phyloP scores from a whole-genome alignment of 257 asterid species.

The Nicotiana attenuata region DNA sequence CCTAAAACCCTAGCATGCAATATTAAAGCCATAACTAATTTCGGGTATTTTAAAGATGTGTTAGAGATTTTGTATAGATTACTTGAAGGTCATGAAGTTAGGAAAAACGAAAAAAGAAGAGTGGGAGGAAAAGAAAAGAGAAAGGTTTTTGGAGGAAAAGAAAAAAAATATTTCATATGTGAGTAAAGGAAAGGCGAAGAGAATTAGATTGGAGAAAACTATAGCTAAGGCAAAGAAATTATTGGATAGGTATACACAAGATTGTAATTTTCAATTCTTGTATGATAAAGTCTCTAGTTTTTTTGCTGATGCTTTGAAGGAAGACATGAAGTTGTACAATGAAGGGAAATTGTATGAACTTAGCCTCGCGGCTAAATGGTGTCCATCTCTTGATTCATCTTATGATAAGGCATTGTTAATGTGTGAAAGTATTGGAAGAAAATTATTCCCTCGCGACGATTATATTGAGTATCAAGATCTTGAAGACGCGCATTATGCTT shows the following conservation, averaged over 20 bases:
- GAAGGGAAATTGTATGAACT: neutral
- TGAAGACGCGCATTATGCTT: slow-evolving; percentile 5
- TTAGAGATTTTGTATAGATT: slow-evolving; percentile 28
- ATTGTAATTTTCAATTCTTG: slow-evolving; percentile 7
- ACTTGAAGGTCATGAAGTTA: slow-evolving; percentile 16
- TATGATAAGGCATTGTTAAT: slow-evolving; percentile 10
- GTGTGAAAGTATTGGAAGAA: slow-evolving; percentile 15
- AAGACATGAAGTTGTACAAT: slow-evolving; percentile 9
- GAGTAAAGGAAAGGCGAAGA: neutral
- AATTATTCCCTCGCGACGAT: slow-evolving; percentile 1
- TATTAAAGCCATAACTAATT: slow-evolving; percentile 16
- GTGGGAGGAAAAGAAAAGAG: neutral
- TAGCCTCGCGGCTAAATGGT: slow-evolving; percentile 18
- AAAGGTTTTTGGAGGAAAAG: slow-evolving; percentile 12
- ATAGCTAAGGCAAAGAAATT: slow-evolving; percentile 8
- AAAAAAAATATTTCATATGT: neutral
- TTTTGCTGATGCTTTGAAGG: neutral
- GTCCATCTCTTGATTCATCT: slow-evolving; percentile 21
- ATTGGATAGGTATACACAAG: neutral
- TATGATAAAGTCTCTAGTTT: slow-evolving; percentile 3
- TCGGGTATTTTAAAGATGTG: slow-evolving; percentile 27
- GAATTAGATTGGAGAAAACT: neutral
- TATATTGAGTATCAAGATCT: neutral
- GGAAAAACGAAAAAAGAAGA: neutral
- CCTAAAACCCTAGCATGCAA: slow-evolving; percentile 18